Percentiles rank a stretch among this genome's conserved stretches.
These are phyloP conservation scores for Taphrina communis DNA, from an alignment of 1,139 yeast species.

Conservation along the genomic window DNA sequence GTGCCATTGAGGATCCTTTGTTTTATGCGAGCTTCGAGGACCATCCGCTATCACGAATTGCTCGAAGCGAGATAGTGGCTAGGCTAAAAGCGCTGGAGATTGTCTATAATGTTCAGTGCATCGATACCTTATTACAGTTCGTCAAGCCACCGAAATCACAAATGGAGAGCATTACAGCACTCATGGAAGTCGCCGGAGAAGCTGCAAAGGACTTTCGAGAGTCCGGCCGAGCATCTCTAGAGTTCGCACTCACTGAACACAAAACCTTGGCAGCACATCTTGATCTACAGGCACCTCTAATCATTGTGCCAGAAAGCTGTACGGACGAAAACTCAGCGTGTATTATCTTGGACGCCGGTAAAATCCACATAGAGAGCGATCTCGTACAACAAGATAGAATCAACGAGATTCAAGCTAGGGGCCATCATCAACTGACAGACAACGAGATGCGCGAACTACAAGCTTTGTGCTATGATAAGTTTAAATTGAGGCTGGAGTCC, in stretches of 20 bases:
- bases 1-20: conserved; percentile 61
- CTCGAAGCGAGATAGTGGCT: conserved; percentile 77
- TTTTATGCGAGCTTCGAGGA: conserved; percentile 82
- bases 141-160: conserved; percentile 88
- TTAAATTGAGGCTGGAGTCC: conserved; percentile 74
- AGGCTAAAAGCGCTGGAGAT: conserved; percentile 86
- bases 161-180: conserved; percentile 85
- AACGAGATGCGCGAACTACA: conserved; percentile 75
- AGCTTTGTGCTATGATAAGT: conserved; percentile 86
- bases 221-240: conserved; percentile 90
- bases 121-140: conserved; percentile 74
- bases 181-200: conserved; percentile 93
- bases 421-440: conserved; percentile 67
- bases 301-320: conserved; percentile 86
- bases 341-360: conserved; percentile 94
- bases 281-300: conserved; percentile 91
- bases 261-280: conserved; percentile 83
- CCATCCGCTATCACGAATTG: conserved; percentile 81
- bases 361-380: conserved; percentile 81
- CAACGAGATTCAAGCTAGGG: conserved; percentile 71
- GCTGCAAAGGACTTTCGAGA: conserved; percentile 88
- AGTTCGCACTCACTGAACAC: conserved; percentile 92
- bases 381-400: conserved; percentile 74
- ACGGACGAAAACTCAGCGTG: conserved; percentile 83
- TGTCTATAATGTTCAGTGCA: conserved; percentile 79